A percentile compares a stretch with the other conserved stretches of the same genome.
Conservation (phyloP, 306 rosid genomes). For the Quercus rubra region DNA sequence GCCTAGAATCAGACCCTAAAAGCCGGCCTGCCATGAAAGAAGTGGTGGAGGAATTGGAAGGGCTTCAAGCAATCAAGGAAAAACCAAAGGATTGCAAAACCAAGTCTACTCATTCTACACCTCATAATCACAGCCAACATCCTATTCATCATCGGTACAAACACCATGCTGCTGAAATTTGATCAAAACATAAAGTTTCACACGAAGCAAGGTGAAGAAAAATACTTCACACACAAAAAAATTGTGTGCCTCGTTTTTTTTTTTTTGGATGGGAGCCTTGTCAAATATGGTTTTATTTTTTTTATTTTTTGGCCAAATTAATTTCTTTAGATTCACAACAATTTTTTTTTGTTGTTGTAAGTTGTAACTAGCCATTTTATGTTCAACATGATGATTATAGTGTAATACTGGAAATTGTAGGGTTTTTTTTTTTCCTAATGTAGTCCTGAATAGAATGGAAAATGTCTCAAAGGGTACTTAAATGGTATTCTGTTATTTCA, state of each 20-base stretch:
- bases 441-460: background rate
- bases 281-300: constrained; percentile 3
- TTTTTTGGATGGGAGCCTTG: background rate
- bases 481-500: background rate
- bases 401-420: background rate
- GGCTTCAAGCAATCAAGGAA: constrained; percentile 37
- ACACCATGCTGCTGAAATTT: constrained; percentile 16
- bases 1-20: constrained; percentile 54
- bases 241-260: background rate
- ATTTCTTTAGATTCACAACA: constrained; percentile 2
- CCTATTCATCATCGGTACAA: constrained; percentile 2
- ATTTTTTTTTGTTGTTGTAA: background rate
- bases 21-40: constrained; percentile 78
- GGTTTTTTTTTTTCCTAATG: background rate
- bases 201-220: background rate
- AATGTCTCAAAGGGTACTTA: background rate
- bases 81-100: constrained; percentile 27
- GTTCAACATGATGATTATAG: background rate
- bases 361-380: constrained; percentile 6
- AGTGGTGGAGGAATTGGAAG: constrained; percentile 59
- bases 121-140: background rate
- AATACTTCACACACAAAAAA: background rate
- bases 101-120: background rate
- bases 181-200: background rate
- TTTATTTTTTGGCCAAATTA: background rate